Evolutionary conservation across 495 filamentous ascomycete genomes (phyloP), one percentile per base, ranked within the genome.

Genomic region (Trichoderma reesei): DNA sequence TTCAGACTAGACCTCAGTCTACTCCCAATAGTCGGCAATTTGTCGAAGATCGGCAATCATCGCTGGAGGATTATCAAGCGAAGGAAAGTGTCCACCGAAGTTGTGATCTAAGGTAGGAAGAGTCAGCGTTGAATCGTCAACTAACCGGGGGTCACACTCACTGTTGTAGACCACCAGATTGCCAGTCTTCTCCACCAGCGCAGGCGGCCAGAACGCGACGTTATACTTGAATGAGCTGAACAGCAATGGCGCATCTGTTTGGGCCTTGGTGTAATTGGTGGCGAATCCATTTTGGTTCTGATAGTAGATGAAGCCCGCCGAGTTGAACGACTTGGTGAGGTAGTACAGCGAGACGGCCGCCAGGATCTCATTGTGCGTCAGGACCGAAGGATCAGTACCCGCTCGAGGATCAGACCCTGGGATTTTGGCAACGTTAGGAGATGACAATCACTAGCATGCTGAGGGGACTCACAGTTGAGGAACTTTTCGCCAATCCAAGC

Each of bases 401-500:
- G 64, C 66, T 41, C 51, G 59, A 13, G 68, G 66, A 61, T 69
- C 66, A 13, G 66, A 69, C 63, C 59, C 59, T 61, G 59, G 33
- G 34, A 18, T 26, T n/a, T 34, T 14, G 33, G 16, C 44, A 13
- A 54, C 16, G 34, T 11, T 54, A 56, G 39, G 67, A 63, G 64
- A 46, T 1, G 61, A n/a, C 34, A 63, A 62, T 60, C 64, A 68
- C 64, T 13, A 37, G 14, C 26, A 9, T 14, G 20, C 18, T 18
- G 6, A 18, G 7, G 16, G 6, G 7, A 41, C 59, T 61, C 34
- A 61, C 71, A 71, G 5, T 64, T 64, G 31, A 68, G 68, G 11
- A 69, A 75, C 63, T 76, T 77, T 65, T 76, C 75, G 0, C 75
- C 71, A 6, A 75, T 67, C 75, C 75, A 79, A 2, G 65, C 69